A percentile compares a stretch with the other conserved stretches of the same genome.
phyloP scores from a whole-genome alignment of 1,284 basidiomycete genomes.

The Thelephora terrestris region DNA sequence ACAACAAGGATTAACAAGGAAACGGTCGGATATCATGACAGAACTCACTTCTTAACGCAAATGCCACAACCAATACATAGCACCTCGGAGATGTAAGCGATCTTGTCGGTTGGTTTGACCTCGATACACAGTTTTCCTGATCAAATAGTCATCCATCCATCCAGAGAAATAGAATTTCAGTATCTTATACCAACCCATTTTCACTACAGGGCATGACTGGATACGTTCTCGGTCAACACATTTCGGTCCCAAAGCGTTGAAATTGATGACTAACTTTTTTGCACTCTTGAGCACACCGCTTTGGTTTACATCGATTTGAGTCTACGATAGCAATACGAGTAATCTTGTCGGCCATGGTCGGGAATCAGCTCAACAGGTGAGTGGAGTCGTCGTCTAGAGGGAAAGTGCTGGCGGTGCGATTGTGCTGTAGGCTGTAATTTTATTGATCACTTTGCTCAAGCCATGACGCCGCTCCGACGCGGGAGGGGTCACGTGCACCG shows the following conservation, averaged over 20 bases:
- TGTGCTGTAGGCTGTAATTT: neutral
- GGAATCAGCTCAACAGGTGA: conserved; percentile 1
- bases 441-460: neutral
- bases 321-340: conserved; percentile 95
- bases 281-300: conserved; percentile 86
- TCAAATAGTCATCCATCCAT: neutral
- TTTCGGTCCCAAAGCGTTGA: neutral
- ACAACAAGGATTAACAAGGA: neutral
- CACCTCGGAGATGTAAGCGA: conserved; percentile 95
- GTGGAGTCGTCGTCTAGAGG: neutral
- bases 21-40: neutral
- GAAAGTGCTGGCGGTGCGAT: neutral
- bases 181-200: conserved; percentile 68
- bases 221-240: neutral
- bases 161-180: neutral
- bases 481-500: too few species aligned
- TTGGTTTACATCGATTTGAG: conserved; percentile 88
- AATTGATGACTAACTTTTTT: conserved; percentile 56
- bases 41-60: conserved; percentile 88
- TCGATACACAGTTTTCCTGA: conserved; percentile 94
- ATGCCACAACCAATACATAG: conserved; percentile 97
- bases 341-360: conserved; percentile 75
- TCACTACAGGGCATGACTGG: conserved; percentile 93
- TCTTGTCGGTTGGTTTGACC: conserved; percentile 89
- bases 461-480: neutral